Conservation (phyloP, 164 flowering plant genomes). For the Echeveria elegans region DNA sequence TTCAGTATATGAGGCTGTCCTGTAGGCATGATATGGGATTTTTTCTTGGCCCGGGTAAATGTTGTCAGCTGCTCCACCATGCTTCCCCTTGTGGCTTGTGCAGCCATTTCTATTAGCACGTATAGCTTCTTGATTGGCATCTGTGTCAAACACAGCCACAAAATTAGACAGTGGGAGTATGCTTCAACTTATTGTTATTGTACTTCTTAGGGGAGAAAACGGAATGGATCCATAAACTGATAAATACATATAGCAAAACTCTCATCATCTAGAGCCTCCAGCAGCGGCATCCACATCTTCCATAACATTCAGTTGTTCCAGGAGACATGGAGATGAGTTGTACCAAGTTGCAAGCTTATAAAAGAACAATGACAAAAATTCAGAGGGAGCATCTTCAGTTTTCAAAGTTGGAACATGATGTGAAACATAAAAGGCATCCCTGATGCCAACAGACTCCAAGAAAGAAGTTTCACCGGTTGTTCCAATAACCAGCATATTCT, state of each 20-base stretch:
- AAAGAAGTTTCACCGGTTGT: slow-evolving; percentile 80
- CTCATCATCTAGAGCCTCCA: slow-evolving; percentile 74
- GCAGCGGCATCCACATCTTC: slow-evolving; percentile 76
- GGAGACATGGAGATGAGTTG: not conserved
- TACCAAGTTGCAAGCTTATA: not conserved
- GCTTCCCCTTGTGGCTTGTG: slow-evolving; percentile 81
- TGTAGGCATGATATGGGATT: slow-evolving; percentile 62
- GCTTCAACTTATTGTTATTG: no score
- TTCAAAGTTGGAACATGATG: slow-evolving; percentile 67
- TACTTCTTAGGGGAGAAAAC: not conserved
- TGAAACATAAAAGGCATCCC: slow-evolving; percentile 74
- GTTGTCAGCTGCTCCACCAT: slow-evolving; percentile 71
- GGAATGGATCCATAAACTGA: not conserved
- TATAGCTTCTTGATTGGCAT: slow-evolving; percentile 87
- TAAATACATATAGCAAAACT: not conserved
- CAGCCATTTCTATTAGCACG: slow-evolving; percentile 92
- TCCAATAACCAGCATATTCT: slow-evolving; percentile 80
- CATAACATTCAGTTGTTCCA: slow-evolving; percentile 53
- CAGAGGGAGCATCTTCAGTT: slow-evolving; percentile 43
- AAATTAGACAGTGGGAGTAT: not conserved
- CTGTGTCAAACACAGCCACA: slow-evolving; percentile 19
- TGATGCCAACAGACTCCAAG: slow-evolving; percentile 69
- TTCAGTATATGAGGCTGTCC: slow-evolving; percentile 43
- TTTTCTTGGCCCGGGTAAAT: slow-evolving; percentile 68
- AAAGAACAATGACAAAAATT: not conserved